These are phyloP conservation scores for Solanum chaucha DNA, from an alignment of 257 asterid species.

Conservation along the genomic window DNA sequence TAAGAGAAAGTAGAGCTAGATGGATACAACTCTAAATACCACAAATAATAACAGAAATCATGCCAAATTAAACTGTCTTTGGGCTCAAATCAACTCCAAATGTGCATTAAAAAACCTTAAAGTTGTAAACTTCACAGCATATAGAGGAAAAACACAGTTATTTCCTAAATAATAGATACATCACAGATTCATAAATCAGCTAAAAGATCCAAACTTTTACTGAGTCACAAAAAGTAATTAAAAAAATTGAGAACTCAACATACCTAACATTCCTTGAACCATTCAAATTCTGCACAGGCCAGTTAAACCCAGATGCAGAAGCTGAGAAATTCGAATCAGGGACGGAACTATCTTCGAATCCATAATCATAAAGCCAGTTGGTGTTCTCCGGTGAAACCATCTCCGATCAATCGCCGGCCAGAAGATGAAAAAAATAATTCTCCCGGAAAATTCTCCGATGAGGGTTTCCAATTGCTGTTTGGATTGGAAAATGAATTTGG, in stretches of 20 bases:
- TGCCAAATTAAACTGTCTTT: neutral
- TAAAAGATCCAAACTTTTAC: neutral
- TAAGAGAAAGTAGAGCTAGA: neutral
- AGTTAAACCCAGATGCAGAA: slow-evolving; percentile 50
- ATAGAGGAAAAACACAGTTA: neutral
- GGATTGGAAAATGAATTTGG: neutral
- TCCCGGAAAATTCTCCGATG: neutral
- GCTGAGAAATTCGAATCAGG: slow-evolving; percentile 46
- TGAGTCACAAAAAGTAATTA: neutral
- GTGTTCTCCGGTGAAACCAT: slow-evolving; percentile 86
- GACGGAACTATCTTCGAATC: slow-evolving; percentile 52
- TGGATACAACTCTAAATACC: neutral
- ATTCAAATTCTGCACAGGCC: slow-evolving; percentile 60
- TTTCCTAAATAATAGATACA: neutral
- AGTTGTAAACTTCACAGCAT: neutral
- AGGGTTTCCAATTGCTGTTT: neutral
- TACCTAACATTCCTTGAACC: slow-evolving; percentile 55
- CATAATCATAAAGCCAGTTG: slow-evolving; percentile 86
- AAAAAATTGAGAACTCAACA: neutral
- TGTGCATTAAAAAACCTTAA: neutral
- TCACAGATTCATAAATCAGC: neutral
- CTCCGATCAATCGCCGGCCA: slow-evolving; percentile 26
- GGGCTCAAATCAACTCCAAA: neutral
- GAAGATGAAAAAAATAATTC: neutral
- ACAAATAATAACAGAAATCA: neutral